Percentiles rank a stretch among this genome's conserved stretches.
Conservation (phyloP, 1,139 yeast genomes). For the Hansenula lynferdii region DNA sequence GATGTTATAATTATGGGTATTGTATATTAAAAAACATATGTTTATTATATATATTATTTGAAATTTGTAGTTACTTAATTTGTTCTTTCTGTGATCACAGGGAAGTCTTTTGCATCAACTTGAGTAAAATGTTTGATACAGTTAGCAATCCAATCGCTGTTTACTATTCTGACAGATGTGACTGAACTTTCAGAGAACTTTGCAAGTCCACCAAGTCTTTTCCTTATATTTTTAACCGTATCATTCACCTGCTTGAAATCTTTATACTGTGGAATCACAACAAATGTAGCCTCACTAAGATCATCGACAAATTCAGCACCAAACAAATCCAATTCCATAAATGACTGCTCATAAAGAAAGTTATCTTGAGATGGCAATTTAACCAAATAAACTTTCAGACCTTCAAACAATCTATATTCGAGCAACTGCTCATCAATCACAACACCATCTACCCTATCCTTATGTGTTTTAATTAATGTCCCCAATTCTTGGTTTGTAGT, state of each 20-base stretch:
- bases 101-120: slow-evolving; percentile 41
- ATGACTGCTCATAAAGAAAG: slow-evolving; percentile 5
- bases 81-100: slow-evolving; percentile 8
- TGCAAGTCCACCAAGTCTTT: slow-evolving; percentile 23
- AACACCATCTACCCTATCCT: slow-evolving; percentile 8
- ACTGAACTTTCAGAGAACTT: slow-evolving; percentile 18
- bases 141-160: slow-evolving; percentile 35
- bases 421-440: slow-evolving; percentile 3
- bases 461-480: slow-evolving; percentile 8
- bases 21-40: neutral
- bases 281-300: slow-evolving; percentile 19
- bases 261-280: slow-evolving; percentile 18
- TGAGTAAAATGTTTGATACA: slow-evolving; percentile 35
- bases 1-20: no score
- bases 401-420: slow-evolving; percentile 17
- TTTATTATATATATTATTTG: neutral
- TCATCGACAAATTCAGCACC: slow-evolving; percentile 23
- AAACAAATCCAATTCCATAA: slow-evolving; percentile 16
- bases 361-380: slow-evolving; percentile 6
- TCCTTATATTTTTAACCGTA: slow-evolving; percentile 12
- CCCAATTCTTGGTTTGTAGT: slow-evolving; percentile 15
- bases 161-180: slow-evolving; percentile 38
- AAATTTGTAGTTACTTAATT: neutral
- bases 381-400: slow-evolving; percentile 26
- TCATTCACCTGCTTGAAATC: slow-evolving; percentile 1